These are phyloP conservation scores for Coemansia sp. DNA, from an alignment of 192 early-diverging fungal species.

Conservation along the genomic window DNA sequence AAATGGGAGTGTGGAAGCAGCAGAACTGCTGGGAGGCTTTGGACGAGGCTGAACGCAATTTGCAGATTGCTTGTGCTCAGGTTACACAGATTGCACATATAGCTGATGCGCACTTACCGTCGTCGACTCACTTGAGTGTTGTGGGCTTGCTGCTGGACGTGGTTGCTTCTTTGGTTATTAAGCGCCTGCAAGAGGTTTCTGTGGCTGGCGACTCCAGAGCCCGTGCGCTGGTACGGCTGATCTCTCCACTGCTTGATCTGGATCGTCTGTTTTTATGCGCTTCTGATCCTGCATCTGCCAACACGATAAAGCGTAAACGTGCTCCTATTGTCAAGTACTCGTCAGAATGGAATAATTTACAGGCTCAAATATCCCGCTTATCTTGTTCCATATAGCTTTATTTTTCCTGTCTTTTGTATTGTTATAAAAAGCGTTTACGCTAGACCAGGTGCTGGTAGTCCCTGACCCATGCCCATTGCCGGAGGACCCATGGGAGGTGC, in stretches of 20 bases:
- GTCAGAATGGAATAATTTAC: constrained; percentile 29
- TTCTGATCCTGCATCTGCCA: not conserved
- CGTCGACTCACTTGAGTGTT: constrained; percentile 16
- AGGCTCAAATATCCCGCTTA: constrained; percentile 18
- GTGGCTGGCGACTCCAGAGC: constrained; percentile 18
- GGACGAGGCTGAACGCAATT: constrained; percentile 16
- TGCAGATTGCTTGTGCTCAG: constrained; percentile 26
- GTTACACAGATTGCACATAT: constrained; percentile 19
- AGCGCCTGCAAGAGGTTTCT: constrained; percentile 17
- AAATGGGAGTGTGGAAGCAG: constrained; percentile 25
- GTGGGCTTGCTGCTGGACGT: constrained; percentile 26
- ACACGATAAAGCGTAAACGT: not conserved
- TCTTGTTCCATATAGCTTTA: constrained; percentile 12
- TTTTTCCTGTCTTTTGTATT: not conserved
- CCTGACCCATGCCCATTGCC: not conserved
- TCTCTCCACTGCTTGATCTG: constrained; percentile 19
- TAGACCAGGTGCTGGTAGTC: constrained; percentile 25
- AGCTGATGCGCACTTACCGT: constrained; percentile 18
- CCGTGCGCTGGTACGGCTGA: constrained; percentile 25
- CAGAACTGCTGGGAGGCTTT: constrained; percentile 5
- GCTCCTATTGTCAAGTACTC: constrained; percentile 31
- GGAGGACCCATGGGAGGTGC: constrained; percentile 2
- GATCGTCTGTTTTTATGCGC: constrained; percentile 12
- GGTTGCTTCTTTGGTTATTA: constrained; percentile 12
- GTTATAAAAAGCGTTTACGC: constrained; percentile 4